Evolutionary conservation across 2,329 filamentous ascomycete species (phyloP), one percentile per base, ranked within the genome.

Genomic region (Xylariales sp.): DNA sequence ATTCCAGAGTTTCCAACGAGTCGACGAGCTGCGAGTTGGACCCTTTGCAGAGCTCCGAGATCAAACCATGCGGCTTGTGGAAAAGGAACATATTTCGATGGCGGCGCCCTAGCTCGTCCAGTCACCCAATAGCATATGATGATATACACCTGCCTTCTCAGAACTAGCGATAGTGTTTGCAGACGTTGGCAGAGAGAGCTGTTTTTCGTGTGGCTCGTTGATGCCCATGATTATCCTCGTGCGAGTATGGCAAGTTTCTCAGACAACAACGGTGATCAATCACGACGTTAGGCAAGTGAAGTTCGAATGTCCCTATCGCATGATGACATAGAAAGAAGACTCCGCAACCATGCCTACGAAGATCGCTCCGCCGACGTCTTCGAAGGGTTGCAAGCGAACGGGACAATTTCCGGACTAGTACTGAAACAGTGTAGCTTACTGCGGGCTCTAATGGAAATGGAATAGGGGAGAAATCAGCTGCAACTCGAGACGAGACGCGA

Each of bases 51-150:
- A 33, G 31, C 12, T 33, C 27, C 24, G 14, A 28, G 8, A 15
- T n/a, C 22, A 10, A n/a, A 24, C 24, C 36, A 29, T 19, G n/a
- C 36, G 36, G 36, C 18, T 27, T 39, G 19, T 27, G 25, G 25
- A 31, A 39, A 39, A 22, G 16, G 36, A 27, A 12, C 31, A 39
- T 39, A 29, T 27, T 21, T 11, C 11, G 19, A 29, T 12, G 36
- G 20, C 36, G n/a, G n/a, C n/a, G n/a, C n/a, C n/a, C n/a, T n/a
- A n/a, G n/a, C n/a, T n/a, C n/a, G n/a, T n/a, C 36, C 27, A 27
- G 36, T 39, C 25, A 39, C 20, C 36, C 36, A 39, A 39, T 31
- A 18, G 25, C 36, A 39, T 24, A 39, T 15, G 16, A 39, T 22
- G 36, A 39, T 24, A 20, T 27, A 38, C 35, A 39, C 36, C 36